These are phyloP conservation scores for Tolypocladium album DNA, from an alignment of 2,329 filamentous ascomycete genomes.

Conservation along the genomic window DNA sequence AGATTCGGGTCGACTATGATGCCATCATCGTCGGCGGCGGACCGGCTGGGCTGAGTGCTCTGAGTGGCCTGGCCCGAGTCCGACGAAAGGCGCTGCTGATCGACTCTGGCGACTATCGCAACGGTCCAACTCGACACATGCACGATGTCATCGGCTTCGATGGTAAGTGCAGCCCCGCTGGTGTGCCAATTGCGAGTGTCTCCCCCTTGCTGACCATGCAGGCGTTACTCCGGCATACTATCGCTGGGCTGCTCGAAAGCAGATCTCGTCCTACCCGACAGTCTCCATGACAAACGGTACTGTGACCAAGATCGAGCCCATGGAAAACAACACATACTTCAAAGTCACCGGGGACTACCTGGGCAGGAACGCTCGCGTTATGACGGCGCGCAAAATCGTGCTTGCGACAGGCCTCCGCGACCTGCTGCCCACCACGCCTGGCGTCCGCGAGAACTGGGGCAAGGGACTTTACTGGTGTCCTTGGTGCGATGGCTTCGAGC, in stretches of 20 bases:
- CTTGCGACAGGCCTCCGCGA: conserved; percentile 48
- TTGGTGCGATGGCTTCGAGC: conserved; percentile 54
- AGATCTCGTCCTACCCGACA: conserved; percentile 40
- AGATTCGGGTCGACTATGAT: conserved; percentile 29
- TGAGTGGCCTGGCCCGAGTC: conserved; percentile 49
- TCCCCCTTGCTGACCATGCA: conserved; percentile 13
- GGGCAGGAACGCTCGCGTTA: conserved; percentile 12
- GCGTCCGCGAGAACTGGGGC: conserved; percentile 43
- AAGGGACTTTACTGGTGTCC: conserved; percentile 53
- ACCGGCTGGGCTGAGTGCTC: conserved; percentile 40
- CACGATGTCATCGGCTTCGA: conserved; percentile 52
- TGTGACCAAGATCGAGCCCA: conserved; percentile 30
- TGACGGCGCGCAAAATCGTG: conserved; percentile 42
- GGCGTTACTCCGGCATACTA: conserved; percentile 44
- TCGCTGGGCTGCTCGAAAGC: conserved; percentile 39
- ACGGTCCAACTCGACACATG: conserved; percentile 43
- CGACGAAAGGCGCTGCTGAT: conserved; percentile 43
- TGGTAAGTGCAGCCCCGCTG: conserved; percentile 23
- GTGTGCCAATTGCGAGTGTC: background rate
- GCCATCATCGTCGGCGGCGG: conserved; percentile 48
- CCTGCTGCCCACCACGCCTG: conserved; percentile 42
- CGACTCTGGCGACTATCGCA: conserved; percentile 49
- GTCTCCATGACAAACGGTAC: conserved; percentile 40
- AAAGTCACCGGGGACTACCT: conserved; percentile 19
- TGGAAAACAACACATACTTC: conserved; percentile 33